These are phyloP conservation scores for Setomelanomma holmii DNA, from an alignment of 2,329 filamentous ascomycete genomes.

Conservation along the genomic window DNA sequence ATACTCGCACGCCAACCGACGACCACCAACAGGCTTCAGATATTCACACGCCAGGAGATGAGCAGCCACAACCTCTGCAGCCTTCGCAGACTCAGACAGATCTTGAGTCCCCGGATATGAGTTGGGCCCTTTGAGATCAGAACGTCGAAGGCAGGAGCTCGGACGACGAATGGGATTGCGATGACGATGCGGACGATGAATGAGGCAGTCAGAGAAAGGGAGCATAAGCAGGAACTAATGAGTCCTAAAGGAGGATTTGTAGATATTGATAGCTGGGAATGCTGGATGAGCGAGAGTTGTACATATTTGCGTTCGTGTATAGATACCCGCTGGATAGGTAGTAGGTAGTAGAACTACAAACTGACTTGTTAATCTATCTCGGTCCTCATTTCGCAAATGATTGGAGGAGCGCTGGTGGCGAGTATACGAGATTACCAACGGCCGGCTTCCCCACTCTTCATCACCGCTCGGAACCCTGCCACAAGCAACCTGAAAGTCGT, in stretches of 20 bases:
- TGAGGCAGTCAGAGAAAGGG: not conserved
- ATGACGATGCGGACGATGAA: not conserved
- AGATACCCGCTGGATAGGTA: not conserved
- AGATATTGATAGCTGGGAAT: too few species aligned
- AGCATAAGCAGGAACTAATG: not conserved
- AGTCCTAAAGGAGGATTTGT: too few species aligned
- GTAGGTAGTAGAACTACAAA: too few species aligned
- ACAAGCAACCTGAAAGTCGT: too few species aligned
- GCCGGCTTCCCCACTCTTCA: not conserved
- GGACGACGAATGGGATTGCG: not conserved
- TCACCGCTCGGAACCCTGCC: not conserved
- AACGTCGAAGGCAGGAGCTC: not conserved
- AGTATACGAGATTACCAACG: not conserved
- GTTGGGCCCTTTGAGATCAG: conserved; percentile 5
- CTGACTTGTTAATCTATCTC: not conserved
- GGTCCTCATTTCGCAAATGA: not conserved
- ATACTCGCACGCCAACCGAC: not conserved
- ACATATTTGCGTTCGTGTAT: conserved; percentile 1
- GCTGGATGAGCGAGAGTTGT: not conserved
- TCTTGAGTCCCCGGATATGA: conserved; percentile 5
- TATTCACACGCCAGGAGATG: too few species aligned
- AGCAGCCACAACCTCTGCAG: too few species aligned
- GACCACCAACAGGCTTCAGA: not conserved
- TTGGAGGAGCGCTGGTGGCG: not conserved
- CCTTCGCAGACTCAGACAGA: too few species aligned